These are phyloP conservation scores for Prototheca wickerhamii DNA, from an alignment of 163 green algal species.

Conservation along the genomic window DNA sequence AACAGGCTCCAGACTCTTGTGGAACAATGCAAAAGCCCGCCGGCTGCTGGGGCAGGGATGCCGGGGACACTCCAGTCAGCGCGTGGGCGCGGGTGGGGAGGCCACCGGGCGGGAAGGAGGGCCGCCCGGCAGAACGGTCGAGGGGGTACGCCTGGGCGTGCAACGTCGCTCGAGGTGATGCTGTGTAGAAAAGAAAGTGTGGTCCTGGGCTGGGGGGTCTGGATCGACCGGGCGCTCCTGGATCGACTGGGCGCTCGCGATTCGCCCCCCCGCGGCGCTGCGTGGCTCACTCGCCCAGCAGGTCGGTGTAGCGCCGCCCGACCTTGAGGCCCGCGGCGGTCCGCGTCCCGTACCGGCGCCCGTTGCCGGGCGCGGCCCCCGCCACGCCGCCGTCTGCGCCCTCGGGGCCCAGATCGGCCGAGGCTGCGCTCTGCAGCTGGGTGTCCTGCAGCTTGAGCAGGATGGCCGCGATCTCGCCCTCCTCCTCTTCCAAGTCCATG, in stretches of 20 bases:
- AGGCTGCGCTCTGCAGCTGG: not conserved
- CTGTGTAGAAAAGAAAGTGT: too few species aligned
- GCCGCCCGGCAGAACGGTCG: too few species aligned
- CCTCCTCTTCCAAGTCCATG: conserved; percentile 3
- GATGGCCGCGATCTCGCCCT: conserved; percentile 3
- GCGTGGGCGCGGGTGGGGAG: too few species aligned
- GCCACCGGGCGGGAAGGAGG: too few species aligned
- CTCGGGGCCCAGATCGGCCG: not conserved
- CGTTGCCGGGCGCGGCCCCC: not conserved
- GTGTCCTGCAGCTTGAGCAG: conserved; percentile 8
- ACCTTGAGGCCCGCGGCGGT: conserved; percentile 7
- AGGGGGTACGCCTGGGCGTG: too few species aligned
- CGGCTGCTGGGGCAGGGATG: too few species aligned
- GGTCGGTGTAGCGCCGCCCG: not conserved
- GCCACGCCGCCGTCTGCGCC: not conserved
- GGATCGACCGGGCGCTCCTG: too few species aligned
- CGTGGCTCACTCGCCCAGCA: not conserved
- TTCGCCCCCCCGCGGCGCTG: not conserved
- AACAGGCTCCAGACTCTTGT: too few species aligned
- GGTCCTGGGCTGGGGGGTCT: too few species aligned
- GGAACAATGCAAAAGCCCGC: too few species aligned
- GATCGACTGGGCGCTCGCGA: not conserved
- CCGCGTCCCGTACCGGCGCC: not conserved
- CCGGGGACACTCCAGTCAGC: too few species aligned
- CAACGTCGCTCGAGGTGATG: too few species aligned